Evolutionary conservation across 192 early-diverging fungal species (phyloP).

Genomic region (Pilobolus umbonatus): DNA sequence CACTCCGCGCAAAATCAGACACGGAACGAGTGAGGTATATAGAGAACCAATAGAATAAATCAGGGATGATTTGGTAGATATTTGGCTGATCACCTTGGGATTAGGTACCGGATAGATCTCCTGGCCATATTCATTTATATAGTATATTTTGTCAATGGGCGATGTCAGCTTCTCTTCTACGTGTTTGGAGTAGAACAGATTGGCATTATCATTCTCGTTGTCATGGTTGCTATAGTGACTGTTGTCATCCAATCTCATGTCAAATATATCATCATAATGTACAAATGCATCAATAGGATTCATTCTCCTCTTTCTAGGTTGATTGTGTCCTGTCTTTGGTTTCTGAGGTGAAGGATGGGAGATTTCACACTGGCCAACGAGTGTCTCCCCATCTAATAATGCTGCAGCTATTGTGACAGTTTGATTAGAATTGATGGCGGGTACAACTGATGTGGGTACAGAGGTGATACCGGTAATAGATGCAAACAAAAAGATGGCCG

Average conservation of each 20-base stretch:
- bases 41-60: constrained; percentile 72
- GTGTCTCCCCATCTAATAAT: constrained; percentile 54
- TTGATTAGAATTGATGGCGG: constrained; percentile 65
- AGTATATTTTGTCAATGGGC: constrained; percentile 60
- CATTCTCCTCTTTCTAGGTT: constrained; percentile 9
- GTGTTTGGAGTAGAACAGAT: constrained; percentile 54
- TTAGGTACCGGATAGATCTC: constrained; percentile 67
- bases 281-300: constrained; percentile 40
- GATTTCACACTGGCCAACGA: constrained; percentile 73
- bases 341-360: constrained; percentile 53
- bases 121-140: constrained; percentile 66
- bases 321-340: not conserved
- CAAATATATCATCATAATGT: constrained; percentile 13
- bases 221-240: not conserved
- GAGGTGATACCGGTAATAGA: constrained; percentile 58
- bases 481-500: constrained; percentile 71
- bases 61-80: constrained; percentile 53
- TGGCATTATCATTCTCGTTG: constrained; percentile 23
- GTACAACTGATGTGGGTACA: constrained; percentile 59
- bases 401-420: constrained; percentile 58
- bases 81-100: constrained; percentile 45
- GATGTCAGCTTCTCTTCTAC: constrained; percentile 37
- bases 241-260: not conserved
- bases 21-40: constrained; percentile 70
- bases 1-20: constrained; percentile 61